These are phyloP conservation scores for Herpotrichia juniperi DNA, from an alignment of 2,329 filamentous ascomycete genomes.

Conservation along the genomic window DNA sequence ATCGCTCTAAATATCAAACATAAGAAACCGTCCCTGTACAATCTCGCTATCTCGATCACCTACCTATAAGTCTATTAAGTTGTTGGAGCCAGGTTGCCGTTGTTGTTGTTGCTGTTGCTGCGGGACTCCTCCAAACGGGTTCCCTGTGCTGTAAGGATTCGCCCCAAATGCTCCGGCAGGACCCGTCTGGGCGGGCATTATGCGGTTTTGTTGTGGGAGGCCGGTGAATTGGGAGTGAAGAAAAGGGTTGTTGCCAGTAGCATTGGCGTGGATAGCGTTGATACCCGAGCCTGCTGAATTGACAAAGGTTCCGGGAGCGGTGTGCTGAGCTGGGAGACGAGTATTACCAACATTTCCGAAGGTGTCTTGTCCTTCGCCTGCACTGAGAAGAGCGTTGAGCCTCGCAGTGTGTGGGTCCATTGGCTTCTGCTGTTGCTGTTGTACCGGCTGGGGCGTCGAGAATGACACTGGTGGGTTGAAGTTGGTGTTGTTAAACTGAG, in stretches of 20 bases:
- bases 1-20: slow-evolving; percentile 27
- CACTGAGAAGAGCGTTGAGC: slow-evolving; percentile 84
- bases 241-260: slow-evolving; percentile 88
- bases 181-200: slow-evolving; percentile 59
- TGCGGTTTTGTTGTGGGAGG: slow-evolving; percentile 54
- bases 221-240: slow-evolving; percentile 83
- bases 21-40: slow-evolving; percentile 14
- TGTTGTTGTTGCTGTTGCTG: slow-evolving; percentile 50
- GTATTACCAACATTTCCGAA: slow-evolving; percentile 97
- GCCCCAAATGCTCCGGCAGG: slow-evolving; percentile 55
- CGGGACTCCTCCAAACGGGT: slow-evolving; percentile 59
- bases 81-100: slow-evolving; percentile 56
- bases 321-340: slow-evolving; percentile 95
- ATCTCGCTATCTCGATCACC: background rate
- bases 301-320: slow-evolving; percentile 92
- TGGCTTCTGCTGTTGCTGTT: slow-evolving; percentile 41
- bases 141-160: slow-evolving; percentile 52
- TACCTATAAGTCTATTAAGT: slow-evolving; percentile 65
- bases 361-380: slow-evolving; percentile 92
- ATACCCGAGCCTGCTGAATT: slow-evolving; percentile 90
- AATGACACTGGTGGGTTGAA: slow-evolving; percentile 55
- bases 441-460: slow-evolving; percentile 46
- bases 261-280: slow-evolving; percentile 69
- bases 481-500: slow-evolving; percentile 62
- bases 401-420: slow-evolving; percentile 68